A percentile compares a stretch with the other conserved stretches of the same genome.
phyloP scores from a whole-genome alignment of 495 filamentous ascomycete genomes.

The Neurospora terricola region DNA sequence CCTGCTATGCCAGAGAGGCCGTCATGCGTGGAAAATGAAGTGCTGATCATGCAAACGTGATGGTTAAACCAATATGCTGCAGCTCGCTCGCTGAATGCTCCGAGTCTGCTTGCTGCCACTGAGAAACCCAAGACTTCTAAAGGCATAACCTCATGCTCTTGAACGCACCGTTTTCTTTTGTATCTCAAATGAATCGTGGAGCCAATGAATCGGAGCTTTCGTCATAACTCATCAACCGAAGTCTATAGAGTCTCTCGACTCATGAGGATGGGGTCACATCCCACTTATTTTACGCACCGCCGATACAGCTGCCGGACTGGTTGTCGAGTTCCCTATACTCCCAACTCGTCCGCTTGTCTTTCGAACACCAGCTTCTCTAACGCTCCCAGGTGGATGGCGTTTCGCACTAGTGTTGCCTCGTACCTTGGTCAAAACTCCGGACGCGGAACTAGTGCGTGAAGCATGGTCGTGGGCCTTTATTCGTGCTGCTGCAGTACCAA shows the following conservation, averaged over 20 bases:
- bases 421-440: conserved; percentile 62
- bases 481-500: conserved; percentile 28
- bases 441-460: conserved; percentile 52
- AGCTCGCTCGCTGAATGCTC: not conserved
- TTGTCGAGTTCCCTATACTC: conserved; percentile 46
- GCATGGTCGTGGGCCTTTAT: conserved; percentile 58
- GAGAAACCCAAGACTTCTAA: not conserved
- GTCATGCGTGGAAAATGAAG: not conserved
- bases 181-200: not conserved
- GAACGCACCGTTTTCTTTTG: not conserved
- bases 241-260: not conserved
- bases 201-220: not conserved
- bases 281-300: conserved; percentile 36
- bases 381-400: conserved; percentile 43
- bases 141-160: not conserved
- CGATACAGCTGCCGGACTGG: conserved; percentile 14
- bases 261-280: not conserved
- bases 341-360: conserved; percentile 93
- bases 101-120: not conserved
- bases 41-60: not conserved
- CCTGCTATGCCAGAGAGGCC: not conserved
- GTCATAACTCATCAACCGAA: not conserved
- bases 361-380: conserved; percentile 53
- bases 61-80: not conserved
- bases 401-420: conserved; percentile 48